phyloP scores from a whole-genome alignment of 768 basidiomycete species.

The Rossbeevera mucosa region DNA sequence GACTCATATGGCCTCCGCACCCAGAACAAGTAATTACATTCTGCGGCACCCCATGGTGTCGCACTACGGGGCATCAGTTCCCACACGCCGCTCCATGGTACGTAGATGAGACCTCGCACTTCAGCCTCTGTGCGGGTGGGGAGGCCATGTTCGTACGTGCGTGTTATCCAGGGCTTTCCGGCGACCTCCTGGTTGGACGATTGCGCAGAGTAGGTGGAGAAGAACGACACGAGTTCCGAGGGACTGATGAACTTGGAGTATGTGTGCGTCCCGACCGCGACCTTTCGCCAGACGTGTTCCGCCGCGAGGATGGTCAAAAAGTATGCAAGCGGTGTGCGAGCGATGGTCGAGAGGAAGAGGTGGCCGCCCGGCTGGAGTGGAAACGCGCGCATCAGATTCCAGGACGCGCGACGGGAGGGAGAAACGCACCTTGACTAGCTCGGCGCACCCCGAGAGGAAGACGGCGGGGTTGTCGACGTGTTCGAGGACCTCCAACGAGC shows the following conservation, averaged over 20 bases:
- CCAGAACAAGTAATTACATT: conserved; percentile 85
- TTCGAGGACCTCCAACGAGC: conserved; percentile 96
- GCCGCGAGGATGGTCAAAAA: conserved; percentile 72
- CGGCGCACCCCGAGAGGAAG: conserved; percentile 78
- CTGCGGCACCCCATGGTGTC: conserved; percentile 42
- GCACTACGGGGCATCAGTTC: conserved; percentile 56
- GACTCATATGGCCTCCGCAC: conserved; percentile 56
- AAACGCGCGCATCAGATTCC: conserved; percentile 4
- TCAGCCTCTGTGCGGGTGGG: conserved; percentile 70
- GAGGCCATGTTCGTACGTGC: conserved; percentile 40
- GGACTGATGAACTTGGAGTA: conserved; percentile 88
- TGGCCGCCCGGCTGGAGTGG: conserved; percentile 82
- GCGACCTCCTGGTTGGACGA: conserved; percentile 3
- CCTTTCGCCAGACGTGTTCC: conserved; percentile 75
- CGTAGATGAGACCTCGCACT: conserved; percentile 72
- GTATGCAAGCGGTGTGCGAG: conserved; percentile 75
- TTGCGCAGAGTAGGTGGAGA: conserved; percentile 50
- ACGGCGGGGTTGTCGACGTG: conserved; percentile 89
- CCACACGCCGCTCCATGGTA: conserved; percentile 70
- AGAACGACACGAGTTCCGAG: conserved; percentile 78
- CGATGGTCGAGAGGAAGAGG: conserved; percentile 91
- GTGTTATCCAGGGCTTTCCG: conserved; percentile 56
- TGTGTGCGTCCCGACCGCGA: conserved; percentile 86
- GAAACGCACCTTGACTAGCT: conserved; percentile 77
- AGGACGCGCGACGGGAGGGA: not conserved